Evolutionary conservation across 257 asterid genomes (phyloP), one percentile per base, ranked within the genome.

Genomic region (Plantago major): DNA sequence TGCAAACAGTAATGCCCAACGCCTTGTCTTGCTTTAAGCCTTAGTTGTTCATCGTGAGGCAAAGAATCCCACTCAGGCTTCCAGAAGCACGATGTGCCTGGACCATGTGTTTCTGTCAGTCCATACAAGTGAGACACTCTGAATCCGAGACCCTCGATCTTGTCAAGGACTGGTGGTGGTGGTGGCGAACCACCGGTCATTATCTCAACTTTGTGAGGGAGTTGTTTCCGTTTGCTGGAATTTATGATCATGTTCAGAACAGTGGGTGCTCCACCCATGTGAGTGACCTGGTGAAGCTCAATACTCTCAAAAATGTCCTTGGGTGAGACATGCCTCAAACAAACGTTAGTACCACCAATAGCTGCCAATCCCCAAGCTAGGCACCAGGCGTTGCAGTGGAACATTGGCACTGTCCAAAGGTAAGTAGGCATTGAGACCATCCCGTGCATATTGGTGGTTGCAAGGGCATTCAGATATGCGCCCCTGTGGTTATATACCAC

Each of bases 311-410:
- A 77, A 44, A 82, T 76, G 4, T 65, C 76, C 52, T 72, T 71
- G 0, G 85, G 83, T 1, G 72, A 61, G 65, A 77, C 78, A 0
- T 55, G 78, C 54, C 85, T 65, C 2, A 82, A 79, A 76, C 89
- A 82, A 10, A 82, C 22, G 66, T 72, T 82, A n/a, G 85, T 82
- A 19, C 89, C 89, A 30, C 89, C 89, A 10, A 82, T 38, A 16
- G 85, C 89, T 1, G 89, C 89, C 68, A 82, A 22, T 8, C 83
- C 89, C 85, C 89, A 82, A 7, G 59, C 42, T 10, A 82, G 76
- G 62, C 89, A 82, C 89, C 89, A 82, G 11, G 81, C 89, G 7
- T 82, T 82, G 68, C 89, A 82, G 64, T 82, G 89, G 48, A 82
- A 82, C 89, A 74, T 82, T 0, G 89, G 89, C 17, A 79, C 89